Base-by-base conservation (phyloP, 208 protist species). In the Sergeia podlipaevii region DNA sequence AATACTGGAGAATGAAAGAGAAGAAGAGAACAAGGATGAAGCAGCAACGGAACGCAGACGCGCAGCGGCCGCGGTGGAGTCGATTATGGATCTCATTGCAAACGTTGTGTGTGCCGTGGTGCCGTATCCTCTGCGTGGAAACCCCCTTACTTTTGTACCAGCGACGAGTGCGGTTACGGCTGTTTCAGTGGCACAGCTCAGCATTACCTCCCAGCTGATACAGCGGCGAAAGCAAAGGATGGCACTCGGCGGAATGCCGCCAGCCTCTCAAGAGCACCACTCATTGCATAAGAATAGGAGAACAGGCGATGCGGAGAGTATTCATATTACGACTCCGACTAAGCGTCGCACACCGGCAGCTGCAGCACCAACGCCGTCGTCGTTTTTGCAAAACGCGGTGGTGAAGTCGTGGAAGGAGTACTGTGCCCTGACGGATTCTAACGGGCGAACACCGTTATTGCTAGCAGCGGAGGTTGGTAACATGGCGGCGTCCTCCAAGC, bases 391-490 rank as follows among this genome's bases (percentile, higher is more conserved):
- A 8, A 6, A 6, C 39, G 18, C 39, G 7, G 39, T 45, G 17
- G 39, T 45, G 4, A 18, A 15, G n/a, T 45, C 39, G 18, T 45
- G 39, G 39, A n/a, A 45, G 6, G 8, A 45, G 7, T 62, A 69
- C 26, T 23, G 61, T 5, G 60, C 60, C 51, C 38, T 62, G 3
- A 36, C 42, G 41, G 67, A 74, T 42, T 32, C 29, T 18, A 41
- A 65, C 47, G 67, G 61, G 4, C 67, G 67, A 1, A 69, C 59
- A 7, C 57, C 67, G 13, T 18, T 74, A 8, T 11, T 74, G 7
- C 41, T 69, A 11, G 67, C 67, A 1, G 67, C 57, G 18, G 67
- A 74, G 30, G 42, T 61, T 32, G 67, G 67, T 1, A 17, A 55
- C 18, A 33, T 27, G 21, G 15, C 47, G 18, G 65, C 60, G 4